Evolutionary conservation across 2,329 filamentous ascomycete genomes (phyloP).

Genomic region (Aspergillus ibericus): DNA sequence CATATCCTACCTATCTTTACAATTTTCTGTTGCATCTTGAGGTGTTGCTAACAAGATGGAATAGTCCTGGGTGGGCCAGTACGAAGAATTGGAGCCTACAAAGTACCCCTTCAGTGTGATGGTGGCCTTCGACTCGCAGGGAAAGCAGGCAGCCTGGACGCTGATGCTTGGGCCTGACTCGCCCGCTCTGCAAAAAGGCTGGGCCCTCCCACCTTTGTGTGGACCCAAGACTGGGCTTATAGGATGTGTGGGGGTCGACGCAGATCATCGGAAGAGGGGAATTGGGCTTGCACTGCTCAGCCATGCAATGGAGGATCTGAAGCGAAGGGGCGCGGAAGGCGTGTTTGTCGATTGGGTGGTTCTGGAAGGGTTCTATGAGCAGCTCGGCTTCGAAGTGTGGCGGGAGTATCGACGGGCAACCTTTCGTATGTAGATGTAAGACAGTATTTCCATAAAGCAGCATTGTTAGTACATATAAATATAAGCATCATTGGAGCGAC

Average conservation of each 20-base stretch:
- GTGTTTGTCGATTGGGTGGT: constrained; percentile 49
- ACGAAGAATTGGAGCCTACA: constrained; percentile 35
- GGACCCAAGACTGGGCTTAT: constrained; percentile 46
- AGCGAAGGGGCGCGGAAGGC: constrained; percentile 40
- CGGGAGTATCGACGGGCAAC: constrained; percentile 40
- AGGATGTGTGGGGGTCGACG: constrained; percentile 47
- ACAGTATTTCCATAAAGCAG: background rate
- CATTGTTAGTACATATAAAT: background rate
- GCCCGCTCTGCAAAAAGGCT: constrained; percentile 31
- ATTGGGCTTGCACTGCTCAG: constrained; percentile 46
- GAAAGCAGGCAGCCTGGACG: constrained; percentile 47
- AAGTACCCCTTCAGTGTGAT: constrained; percentile 44
- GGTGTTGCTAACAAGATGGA: constrained; percentile 2
- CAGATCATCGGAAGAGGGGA: constrained; percentile 37
- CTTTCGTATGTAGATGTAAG: background rate
- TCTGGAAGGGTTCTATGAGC: constrained; percentile 48
- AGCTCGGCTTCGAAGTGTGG: constrained; percentile 42
- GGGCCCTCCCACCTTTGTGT: constrained; percentile 44
- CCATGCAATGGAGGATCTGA: constrained; percentile 47
- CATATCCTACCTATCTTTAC: background rate
- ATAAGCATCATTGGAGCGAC: background rate
- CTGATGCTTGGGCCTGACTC: constrained; percentile 43
- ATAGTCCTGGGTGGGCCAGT: constrained; percentile 46
- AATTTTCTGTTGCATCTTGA: background rate
- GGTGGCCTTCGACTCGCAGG: constrained; percentile 41